Conservation (phyloP, 495 filamentous ascomycete genomes). For the Hypoxylon cercidicola region DNA sequence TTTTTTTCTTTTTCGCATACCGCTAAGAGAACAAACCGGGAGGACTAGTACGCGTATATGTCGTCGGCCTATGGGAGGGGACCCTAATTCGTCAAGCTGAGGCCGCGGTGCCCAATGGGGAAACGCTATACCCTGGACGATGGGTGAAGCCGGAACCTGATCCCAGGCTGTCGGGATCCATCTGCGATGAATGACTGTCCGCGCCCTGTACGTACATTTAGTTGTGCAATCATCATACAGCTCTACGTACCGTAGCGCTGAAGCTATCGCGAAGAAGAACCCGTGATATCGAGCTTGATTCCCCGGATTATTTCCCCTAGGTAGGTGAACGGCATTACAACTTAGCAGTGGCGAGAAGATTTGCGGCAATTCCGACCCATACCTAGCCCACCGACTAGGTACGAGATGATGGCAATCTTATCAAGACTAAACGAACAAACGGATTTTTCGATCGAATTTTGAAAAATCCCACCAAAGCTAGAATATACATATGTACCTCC, state of each 20-base stretch:
- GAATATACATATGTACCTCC: no score
- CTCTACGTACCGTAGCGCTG: slow-evolving; percentile 13
- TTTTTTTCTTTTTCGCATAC: slow-evolving; percentile 18
- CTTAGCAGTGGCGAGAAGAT: slow-evolving; percentile 36
- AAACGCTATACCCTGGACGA: slow-evolving; percentile 11
- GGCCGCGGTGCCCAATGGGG: slow-evolving; percentile 32
- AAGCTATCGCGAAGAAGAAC: slow-evolving; percentile 30
- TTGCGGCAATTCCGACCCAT: neutral
- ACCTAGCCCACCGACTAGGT: neutral
- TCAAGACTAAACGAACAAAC: slow-evolving; percentile 16
- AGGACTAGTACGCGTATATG: slow-evolving; percentile 33
- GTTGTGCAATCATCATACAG: slow-evolving; percentile 26
- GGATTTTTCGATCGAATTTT: neutral
- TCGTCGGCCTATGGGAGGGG: slow-evolving; percentile 7
- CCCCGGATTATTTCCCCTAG: slow-evolving; percentile 25
- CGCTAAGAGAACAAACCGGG: slow-evolving; percentile 34
- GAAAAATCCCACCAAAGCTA: neutral
- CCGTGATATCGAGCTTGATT: slow-evolving; percentile 30
- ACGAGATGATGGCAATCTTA: slow-evolving; percentile 24
- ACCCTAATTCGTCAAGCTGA: slow-evolving; percentile 21
- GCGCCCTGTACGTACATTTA: neutral
- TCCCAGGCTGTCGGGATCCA: slow-evolving; percentile 40
- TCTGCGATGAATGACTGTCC: slow-evolving; percentile 1
- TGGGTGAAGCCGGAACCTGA: slow-evolving; percentile 42
- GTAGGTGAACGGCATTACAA: slow-evolving; percentile 25